Conservation (phyloP, 768 basidiomycete species). For the Agaricus subrufescens region DNA sequence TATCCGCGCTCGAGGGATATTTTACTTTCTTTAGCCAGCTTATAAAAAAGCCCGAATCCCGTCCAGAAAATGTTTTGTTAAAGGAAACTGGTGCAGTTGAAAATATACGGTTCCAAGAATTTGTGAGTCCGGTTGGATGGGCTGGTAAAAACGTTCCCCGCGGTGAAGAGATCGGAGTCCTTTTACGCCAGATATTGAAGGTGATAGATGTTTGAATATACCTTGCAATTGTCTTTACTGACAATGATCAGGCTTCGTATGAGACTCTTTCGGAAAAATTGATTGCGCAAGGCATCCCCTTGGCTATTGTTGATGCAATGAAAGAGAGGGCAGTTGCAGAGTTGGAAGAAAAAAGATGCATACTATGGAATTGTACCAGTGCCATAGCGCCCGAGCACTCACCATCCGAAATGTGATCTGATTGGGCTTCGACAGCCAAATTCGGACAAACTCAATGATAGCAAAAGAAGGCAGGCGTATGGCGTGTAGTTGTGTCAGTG, state of each 20-base stretch:
- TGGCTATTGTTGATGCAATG: conserved; percentile 4
- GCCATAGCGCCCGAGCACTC: no score
- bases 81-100: background rate
- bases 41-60: conserved; percentile 14
- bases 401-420: no score
- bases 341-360: conserved; percentile 5
- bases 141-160: background rate
- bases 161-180: conserved; percentile 6
- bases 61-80: conserved; percentile 10
- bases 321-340: conserved; percentile 6
- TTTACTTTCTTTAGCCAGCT: conserved; percentile 15
- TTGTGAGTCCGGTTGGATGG: conserved; percentile 3
- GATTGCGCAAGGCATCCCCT: background rate
- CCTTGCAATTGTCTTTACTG: background rate
- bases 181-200: conserved; percentile 5
- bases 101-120: conserved; percentile 2
- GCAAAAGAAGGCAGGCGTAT: no score
- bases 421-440: no score
- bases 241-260: background rate
- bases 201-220: background rate
- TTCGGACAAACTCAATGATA: no score
- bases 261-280: background rate
- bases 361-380: conserved; percentile 3
- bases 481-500: background rate
- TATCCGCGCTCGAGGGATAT: conserved; percentile 20